Percentiles rank a stretch among this genome's conserved stretches.
These are phyloP conservation scores for Globisporangium lucens DNA, from an alignment of 352 stramenopile species.

Conservation along the genomic window DNA sequence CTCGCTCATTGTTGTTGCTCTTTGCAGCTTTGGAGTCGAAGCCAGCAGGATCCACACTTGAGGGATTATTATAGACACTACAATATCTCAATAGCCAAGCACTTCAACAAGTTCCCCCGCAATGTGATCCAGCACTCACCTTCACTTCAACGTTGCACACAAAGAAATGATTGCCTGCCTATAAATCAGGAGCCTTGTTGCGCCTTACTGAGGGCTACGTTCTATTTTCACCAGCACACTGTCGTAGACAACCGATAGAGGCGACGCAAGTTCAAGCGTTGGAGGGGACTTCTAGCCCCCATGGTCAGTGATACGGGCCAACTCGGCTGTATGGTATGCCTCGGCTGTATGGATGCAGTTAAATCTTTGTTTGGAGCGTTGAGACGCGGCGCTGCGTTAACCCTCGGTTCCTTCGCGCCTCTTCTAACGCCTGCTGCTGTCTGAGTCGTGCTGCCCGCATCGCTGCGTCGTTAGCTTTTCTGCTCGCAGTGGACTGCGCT, in stretches of 20 bases:
- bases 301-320: background rate
- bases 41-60: too few relatives aligned
- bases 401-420: background rate
- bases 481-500: conserved; percentile 19
- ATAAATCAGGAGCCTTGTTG: background rate
- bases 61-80: too few relatives aligned
- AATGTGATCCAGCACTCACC: background rate
- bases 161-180: background rate
- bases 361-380: background rate
- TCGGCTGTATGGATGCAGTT: background rate
- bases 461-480: conserved; percentile 61
- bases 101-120: too few relatives aligned
- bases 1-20: background rate
- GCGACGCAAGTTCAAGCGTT: too few relatives aligned
- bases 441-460: conserved; percentile 50
- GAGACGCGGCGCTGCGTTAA: conserved; percentile 12
- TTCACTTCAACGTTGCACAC: background rate
- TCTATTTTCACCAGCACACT: too few relatives aligned
- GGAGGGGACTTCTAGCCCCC: too few relatives aligned
- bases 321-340: background rate
- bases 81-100: too few relatives aligned
- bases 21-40: background rate
- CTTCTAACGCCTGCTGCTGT: conserved; percentile 24
- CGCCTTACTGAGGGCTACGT: too few relatives aligned
- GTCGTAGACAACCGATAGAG: too few relatives aligned